Conservation (phyloP, 306 rosid genomes). For the Quercus alba region DNA sequence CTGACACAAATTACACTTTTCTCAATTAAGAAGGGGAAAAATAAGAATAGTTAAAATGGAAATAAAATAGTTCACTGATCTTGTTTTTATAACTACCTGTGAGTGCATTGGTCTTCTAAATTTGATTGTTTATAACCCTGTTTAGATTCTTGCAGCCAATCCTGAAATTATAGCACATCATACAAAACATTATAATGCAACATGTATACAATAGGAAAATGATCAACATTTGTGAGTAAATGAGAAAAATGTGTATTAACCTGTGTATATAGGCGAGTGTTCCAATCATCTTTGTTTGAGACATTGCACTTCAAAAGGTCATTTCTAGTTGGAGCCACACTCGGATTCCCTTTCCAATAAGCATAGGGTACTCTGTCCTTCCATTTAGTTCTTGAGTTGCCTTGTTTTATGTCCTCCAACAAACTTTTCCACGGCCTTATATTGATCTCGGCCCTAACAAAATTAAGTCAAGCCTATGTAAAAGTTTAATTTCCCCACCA, state of each 20-base stretch:
- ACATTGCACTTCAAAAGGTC: slow-evolving; percentile 78
- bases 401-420: slow-evolving; percentile 53
- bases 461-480: no score
- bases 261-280: slow-evolving; percentile 62
- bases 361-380: slow-evolving; percentile 77
- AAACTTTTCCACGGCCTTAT: slow-evolving; percentile 65
- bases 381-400: slow-evolving; percentile 66
- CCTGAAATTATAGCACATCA: slow-evolving; percentile 33
- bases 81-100: slow-evolving; percentile 23
- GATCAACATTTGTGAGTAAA: background rate
- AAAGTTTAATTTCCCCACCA: background rate
- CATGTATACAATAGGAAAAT: background rate
- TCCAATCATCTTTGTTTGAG: slow-evolving; percentile 55
- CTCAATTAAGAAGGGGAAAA: background rate
- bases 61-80: background rate
- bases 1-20: slow-evolving; percentile 11
- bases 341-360: slow-evolving; percentile 87
- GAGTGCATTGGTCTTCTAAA: slow-evolving; percentile 71
- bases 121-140: slow-evolving; percentile 66
- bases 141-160: slow-evolving; percentile 68
- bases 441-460: slow-evolving; percentile 76
- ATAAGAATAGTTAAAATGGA: background rate
- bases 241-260: background rate
- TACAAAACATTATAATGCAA: background rate
- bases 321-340: slow-evolving; percentile 50